A percentile compares a stretch with the other conserved stretches of the same genome.
phyloP scores from a whole-genome alignment of 805 yeast genomes.

The Cyberlindnera bimundalis region DNA sequence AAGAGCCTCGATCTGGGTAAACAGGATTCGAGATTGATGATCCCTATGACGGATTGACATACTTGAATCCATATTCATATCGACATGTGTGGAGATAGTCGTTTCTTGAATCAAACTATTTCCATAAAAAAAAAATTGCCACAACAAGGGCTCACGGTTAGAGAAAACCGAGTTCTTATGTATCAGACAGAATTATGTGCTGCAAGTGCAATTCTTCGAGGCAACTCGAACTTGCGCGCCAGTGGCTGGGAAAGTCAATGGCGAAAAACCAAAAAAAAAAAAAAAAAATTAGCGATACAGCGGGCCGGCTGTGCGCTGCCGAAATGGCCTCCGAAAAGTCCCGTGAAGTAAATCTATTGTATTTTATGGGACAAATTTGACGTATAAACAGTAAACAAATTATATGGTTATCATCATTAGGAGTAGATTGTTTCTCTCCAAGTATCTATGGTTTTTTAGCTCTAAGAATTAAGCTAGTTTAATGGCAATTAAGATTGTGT shows the following conservation, averaged over 20 bases:
- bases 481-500: no score
- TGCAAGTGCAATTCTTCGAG: slow-evolving; percentile 4
- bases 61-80: slow-evolving; percentile 10
- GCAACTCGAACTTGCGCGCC: slow-evolving; percentile 4
- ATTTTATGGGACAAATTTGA: no score
- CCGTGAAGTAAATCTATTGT: no score
- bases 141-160: no score
- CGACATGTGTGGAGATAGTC: neutral
- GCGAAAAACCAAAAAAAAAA: neutral
- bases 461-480: no score
- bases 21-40: no score
- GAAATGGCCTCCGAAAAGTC: slow-evolving; percentile 7
- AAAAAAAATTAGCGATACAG: neutral
- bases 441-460: no score
- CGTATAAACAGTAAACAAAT: no score
- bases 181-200: slow-evolving; percentile 5
- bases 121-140: neutral
- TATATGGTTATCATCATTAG: no score
- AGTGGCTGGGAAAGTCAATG: slow-evolving; percentile 1
- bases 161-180: slow-evolving; percentile 5
- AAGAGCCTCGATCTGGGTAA: no score
- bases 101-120: neutral
- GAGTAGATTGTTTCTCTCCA: no score
- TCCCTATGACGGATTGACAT: neutral
- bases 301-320: slow-evolving; percentile 9